A percentile compares a stretch with the other conserved stretches of the same genome.
Conservation (phyloP, 805 yeast species). For the Candida ascalaphidarum region DNA sequence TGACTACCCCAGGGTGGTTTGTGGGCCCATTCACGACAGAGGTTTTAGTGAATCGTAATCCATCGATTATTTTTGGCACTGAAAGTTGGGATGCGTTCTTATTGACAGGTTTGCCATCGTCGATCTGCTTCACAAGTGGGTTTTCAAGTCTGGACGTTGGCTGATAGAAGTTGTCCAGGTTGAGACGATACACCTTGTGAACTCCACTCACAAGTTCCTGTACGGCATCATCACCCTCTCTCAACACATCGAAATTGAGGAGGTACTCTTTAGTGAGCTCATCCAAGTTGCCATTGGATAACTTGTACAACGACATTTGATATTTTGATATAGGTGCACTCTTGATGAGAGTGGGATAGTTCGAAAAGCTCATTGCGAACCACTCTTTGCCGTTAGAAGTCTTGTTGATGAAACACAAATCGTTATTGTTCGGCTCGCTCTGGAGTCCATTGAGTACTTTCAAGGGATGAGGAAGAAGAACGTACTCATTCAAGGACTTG, state of each 20-base stretch:
- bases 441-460: slow-evolving; percentile 29
- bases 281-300: slow-evolving; percentile 11
- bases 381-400: slow-evolving; percentile 59
- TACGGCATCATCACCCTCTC: slow-evolving; percentile 5
- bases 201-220: slow-evolving; percentile 25
- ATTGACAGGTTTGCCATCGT: slow-evolving; percentile 10
- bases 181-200: slow-evolving; percentile 22
- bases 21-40: neutral
- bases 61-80: slow-evolving; percentile 25
- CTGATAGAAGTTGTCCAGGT: slow-evolving; percentile 23
- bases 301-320: slow-evolving; percentile 27
- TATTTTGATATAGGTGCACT: slow-evolving; percentile 72
- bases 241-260: slow-evolving; percentile 9
- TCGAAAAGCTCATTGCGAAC: slow-evolving; percentile 75
- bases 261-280: slow-evolving; percentile 5
- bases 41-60: slow-evolving; percentile 18
- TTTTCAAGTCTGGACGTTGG: slow-evolving; percentile 16
- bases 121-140: slow-evolving; percentile 12
- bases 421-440: slow-evolving; percentile 12
- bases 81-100: too few relatives aligned
- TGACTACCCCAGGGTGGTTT: slow-evolving; percentile 3
- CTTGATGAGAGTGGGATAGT: slow-evolving; percentile 75
- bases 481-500: slow-evolving; percentile 21
- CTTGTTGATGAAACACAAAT: slow-evolving; percentile 56
- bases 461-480: slow-evolving; percentile 65